These are phyloP conservation scores for Penicillium thymicola DNA, from an alignment of 2,329 filamentous ascomycete genomes.

Conservation along the genomic window DNA sequence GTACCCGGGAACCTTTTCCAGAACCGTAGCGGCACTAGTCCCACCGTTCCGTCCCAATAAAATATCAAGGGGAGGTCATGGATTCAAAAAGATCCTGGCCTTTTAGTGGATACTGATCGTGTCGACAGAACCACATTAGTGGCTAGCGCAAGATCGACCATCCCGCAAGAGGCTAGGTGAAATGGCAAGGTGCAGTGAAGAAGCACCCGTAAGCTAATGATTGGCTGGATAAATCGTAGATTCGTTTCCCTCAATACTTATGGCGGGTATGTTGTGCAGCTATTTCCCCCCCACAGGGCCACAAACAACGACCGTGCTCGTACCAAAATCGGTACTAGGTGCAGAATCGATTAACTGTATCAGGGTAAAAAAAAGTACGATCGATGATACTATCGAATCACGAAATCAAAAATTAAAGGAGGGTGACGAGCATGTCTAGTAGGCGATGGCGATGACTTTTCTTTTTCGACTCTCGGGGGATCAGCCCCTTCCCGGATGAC, in stretches of 20 bases:
- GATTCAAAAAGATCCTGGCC: conserved; percentile 14
- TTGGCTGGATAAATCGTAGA: conserved; percentile 11
- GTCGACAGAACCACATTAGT: conserved; percentile 20
- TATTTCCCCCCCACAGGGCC: conserved; percentile 11
- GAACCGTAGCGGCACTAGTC: conserved; percentile 11
- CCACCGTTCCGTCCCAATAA: not conserved
- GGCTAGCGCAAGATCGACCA: conserved; percentile 23
- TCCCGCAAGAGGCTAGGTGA: conserved; percentile 30
- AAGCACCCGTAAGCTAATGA: conserved; percentile 13
- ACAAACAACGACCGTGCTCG: conserved; percentile 15
- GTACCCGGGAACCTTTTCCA: conserved; percentile 23
- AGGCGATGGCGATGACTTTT: not conserved
- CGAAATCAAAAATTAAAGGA: not conserved
- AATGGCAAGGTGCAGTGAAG: conserved; percentile 25
- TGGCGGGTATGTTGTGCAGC: conserved; percentile 24
- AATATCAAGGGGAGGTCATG: conserved; percentile 3
- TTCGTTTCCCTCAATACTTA: conserved; percentile 10
- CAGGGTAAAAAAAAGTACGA: not conserved
- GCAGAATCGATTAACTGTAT: conserved; percentile 1
- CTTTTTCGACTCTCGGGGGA: conserved; percentile 4
- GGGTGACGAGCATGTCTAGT: not conserved
- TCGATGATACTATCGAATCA: not conserved
- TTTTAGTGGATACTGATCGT: conserved; percentile 14
- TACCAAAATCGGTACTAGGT: conserved; percentile 9
- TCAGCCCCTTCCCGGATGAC: conserved; percentile 8